Evolutionary conservation across 1,139 yeast species (phyloP), one percentile per base, ranked within the genome.

Genomic region (Candida sp.): DNA sequence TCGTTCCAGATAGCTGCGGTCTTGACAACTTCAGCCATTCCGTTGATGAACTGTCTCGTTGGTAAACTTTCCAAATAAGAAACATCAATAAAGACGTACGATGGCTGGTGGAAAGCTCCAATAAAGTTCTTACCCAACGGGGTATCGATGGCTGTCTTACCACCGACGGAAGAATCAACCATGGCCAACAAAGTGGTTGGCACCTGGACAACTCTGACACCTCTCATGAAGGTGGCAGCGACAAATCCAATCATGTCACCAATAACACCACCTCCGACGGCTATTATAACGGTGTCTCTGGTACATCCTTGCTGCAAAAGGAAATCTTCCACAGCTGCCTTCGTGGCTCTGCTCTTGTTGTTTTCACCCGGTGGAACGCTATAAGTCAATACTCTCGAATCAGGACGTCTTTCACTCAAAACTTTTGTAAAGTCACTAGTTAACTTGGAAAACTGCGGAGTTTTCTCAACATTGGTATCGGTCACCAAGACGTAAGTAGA

Each of bases 211-310:
- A 92, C 90, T 57, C 97, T 82, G 17, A 96, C 97, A 49, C 99
- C 99, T 68, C 99, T 84, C 99, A 96, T 96, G 69, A 94, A 96
- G 4, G 99, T 94, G 30, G 99, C 96, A 22, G 99, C 99, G 46
- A 94, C 98, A 67, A 86, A 96, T 4, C 99, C 99, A 62, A 94
- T 90, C 99, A 96, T 94, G 66, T 96, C 99, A 51, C 99, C 99
- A 71, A 96, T 93, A 49, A 96, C 96, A 60, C 99, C 99, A 57
- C 99, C 99, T 54, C 99, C 99, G 54, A 96, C 84, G 4, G 99
- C 99, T 52, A 96, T 72, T 52, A 96, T 86, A 27, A 96, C 93
- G 3, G 98, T 92, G 67, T 96, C 99, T 71, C 99, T 83, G 28
- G 98, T 94, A 70, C 99, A 96, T 27, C 97, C 96, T 63, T 90